Base-by-base conservation (phyloP, 1,284 basidiomycete species). In the Naganishia cerealis region DNA sequence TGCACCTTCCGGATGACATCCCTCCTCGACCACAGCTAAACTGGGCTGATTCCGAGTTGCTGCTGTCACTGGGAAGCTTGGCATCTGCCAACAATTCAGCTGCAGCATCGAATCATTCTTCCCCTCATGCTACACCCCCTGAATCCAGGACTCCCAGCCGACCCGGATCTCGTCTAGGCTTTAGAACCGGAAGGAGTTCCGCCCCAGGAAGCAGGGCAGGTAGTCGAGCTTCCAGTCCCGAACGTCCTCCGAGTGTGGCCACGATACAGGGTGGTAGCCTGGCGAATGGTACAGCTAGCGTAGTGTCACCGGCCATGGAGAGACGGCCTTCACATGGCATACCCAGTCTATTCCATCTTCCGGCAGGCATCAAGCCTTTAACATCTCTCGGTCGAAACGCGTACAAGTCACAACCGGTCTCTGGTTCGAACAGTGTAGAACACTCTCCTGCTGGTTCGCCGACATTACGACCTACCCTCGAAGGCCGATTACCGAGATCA, bases 31-130 rank as follows among this genome's bases (percentile, higher is more conserved):
- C 78, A 70, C 75, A 88, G 24, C 83, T 92, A n/a, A 72, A 74
- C 61, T 90, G 88, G 86, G 86, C 90, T 65, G 90, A 92, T 77
- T 88, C 88, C 6, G 90, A 93, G 78, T 83, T 94, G 13, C 81
- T 92, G 54, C 82, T 88, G 24, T 90, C 88, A 3, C 81, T 90
- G 29, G 84, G 86, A 5, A 73, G 74, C 16, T 69, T 78, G 38
- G 65, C 72, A 36, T 67, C 62, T 26, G 68, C 56, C 9, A 68
- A 70, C 36, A 69, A 67, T 38, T 67, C 70, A 15, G 72, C 71
- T 12, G 33, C 62, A 13, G 56, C 50, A 7, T 78, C 77, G 1
- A 68, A 71, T 33, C 65, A 67, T 0, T 69, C 71, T 16, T 79
- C 78, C 3, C 79, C 78, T 7, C 69, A 71, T 40, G 72, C 71